Percentiles rank a stretch among this genome's conserved stretches.
Evolutionary conservation across 2,329 filamentous ascomycete genomes (phyloP).

Genomic region (Juglanconis oblonga): DNA sequence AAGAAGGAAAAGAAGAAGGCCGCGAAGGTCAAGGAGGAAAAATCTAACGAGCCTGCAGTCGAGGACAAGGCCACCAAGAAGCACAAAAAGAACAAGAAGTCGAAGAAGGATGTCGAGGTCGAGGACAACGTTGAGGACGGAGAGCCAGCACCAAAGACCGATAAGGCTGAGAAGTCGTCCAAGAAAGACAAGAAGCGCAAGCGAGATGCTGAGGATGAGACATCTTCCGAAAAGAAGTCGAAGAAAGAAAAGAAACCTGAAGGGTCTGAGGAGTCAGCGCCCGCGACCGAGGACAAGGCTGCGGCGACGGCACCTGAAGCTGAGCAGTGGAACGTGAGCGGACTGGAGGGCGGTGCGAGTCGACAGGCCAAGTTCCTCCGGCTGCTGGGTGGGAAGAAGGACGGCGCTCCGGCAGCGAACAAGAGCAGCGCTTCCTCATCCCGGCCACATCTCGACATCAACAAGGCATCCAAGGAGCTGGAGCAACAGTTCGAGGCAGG

Average conservation of each 20-base stretch:
- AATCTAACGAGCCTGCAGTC: slow-evolving; percentile 32
- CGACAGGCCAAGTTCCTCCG: slow-evolving; percentile 57
- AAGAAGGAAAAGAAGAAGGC: background rate
- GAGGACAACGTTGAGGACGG: slow-evolving; percentile 21
- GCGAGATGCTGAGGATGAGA: slow-evolving; percentile 23
- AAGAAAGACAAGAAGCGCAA: slow-evolving; percentile 23
- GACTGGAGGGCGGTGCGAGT: slow-evolving; percentile 47
- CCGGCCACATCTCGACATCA: slow-evolving; percentile 31
- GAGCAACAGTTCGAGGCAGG: slow-evolving; percentile 56
- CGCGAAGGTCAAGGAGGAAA: slow-evolving; percentile 1
- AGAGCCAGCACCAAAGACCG: slow-evolving; percentile 18
- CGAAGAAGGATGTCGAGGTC: slow-evolving; percentile 25
- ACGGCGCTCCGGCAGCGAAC: slow-evolving; percentile 25
- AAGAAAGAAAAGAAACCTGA: slow-evolving; percentile 22
- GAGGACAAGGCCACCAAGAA: slow-evolving; percentile 25
- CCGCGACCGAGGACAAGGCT: slow-evolving; percentile 6
- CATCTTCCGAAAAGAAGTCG: slow-evolving; percentile 25
- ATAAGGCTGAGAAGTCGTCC: slow-evolving; percentile 18
- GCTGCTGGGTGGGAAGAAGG: slow-evolving; percentile 52
- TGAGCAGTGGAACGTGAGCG: slow-evolving; percentile 52
- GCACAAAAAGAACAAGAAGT: slow-evolving; percentile 21
- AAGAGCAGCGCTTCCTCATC: slow-evolving; percentile 2
- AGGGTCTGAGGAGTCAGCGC: slow-evolving; percentile 18
- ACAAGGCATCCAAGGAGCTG: slow-evolving; percentile 48
- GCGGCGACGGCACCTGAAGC: slow-evolving; percentile 23